A percentile compares a stretch with the other conserved stretches of the same genome.
Conservation (phyloP, 2,329 filamentous ascomycete species). For the Aspergillus hiratsukae region DNA sequence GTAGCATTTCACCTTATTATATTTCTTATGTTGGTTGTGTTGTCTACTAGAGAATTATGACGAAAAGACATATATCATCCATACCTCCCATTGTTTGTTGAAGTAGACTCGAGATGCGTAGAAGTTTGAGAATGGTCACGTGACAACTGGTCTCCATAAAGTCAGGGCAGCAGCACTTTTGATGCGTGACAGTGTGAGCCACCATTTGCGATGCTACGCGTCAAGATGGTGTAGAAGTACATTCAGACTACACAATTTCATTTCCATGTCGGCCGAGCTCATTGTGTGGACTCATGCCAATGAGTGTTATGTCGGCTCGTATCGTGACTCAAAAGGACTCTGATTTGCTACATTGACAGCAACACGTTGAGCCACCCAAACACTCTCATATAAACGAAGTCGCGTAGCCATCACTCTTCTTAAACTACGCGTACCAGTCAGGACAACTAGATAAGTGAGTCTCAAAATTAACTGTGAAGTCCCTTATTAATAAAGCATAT, state of each 20-base stretch:
- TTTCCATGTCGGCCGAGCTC: too few species aligned
- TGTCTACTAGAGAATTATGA: constrained; percentile 16
- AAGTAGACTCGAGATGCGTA: neutral
- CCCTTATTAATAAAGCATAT: neutral
- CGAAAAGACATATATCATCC: constrained; percentile 8
- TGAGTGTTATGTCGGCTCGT: neutral
- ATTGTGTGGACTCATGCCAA: neutral
- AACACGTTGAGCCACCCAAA: neutral
- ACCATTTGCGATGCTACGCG: neutral
- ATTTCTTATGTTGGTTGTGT: constrained; percentile 22
- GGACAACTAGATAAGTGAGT: neutral
- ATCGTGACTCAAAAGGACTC: neutral
- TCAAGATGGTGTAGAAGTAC: neutral
- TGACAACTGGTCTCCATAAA: neutral
- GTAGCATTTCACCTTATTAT: constrained; percentile 36
- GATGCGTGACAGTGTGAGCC: too few species aligned
- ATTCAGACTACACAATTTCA: neutral
- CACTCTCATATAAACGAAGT: neutral
- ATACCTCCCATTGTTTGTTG: neutral
- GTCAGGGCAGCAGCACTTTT: too few species aligned
- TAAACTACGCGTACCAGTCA: neutral
- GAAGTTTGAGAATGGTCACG: neutral
- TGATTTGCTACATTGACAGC: neutral
- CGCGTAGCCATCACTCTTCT: neutral
- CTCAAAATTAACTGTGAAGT: neutral